Evolutionary conservation across 441 rosid genomes (phyloP).

Genomic region (Biscutella laevigata): DNA sequence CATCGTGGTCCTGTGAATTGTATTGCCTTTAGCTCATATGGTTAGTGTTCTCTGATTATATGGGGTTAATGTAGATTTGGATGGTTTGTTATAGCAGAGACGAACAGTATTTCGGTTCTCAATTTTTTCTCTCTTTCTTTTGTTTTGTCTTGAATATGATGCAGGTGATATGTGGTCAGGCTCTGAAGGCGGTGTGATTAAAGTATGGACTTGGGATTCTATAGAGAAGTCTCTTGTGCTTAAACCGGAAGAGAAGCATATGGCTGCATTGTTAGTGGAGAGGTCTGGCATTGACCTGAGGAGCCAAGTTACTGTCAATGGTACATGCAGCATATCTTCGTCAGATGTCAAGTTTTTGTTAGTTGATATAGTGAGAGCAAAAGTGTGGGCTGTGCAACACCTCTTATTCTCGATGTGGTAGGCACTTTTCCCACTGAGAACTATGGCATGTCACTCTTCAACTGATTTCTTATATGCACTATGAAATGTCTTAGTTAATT

Average conservation of each 20-base stretch:
- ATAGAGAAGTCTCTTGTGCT: conserved; percentile 79
- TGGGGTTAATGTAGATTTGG: conserved; percentile 33
- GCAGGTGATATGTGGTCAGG: conserved; percentile 65
- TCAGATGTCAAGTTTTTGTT: conserved; percentile 72
- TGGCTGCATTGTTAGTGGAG: conserved; percentile 96
- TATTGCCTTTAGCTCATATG: conserved; percentile 62
- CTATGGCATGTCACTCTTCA: not conserved
- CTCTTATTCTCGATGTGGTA: conserved; percentile 79
- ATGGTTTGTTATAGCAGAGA: conserved; percentile 9
- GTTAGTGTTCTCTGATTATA: conserved; percentile 31
- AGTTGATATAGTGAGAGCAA: conserved; percentile 61
- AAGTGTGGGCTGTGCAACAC: conserved; percentile 82
- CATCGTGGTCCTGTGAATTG: conserved; percentile 77
- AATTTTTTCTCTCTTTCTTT: not conserved
- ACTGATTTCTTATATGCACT: too few species aligned
- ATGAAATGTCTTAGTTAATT: too few species aligned
- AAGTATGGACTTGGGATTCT: conserved; percentile 86
- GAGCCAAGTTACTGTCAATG: conserved; percentile 88
- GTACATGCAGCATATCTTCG: conserved; percentile 72
- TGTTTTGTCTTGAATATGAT: too few species aligned
- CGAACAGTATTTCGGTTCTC: not conserved
- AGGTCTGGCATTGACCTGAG: conserved; percentile 86
- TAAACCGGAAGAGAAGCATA: conserved; percentile 74
- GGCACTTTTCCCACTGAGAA: conserved; percentile 2
- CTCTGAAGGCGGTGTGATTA: conserved; percentile 64